phyloP scores from a whole-genome alignment of 1,139 yeast species.

The Geotrichum citri-aurantii region DNA sequence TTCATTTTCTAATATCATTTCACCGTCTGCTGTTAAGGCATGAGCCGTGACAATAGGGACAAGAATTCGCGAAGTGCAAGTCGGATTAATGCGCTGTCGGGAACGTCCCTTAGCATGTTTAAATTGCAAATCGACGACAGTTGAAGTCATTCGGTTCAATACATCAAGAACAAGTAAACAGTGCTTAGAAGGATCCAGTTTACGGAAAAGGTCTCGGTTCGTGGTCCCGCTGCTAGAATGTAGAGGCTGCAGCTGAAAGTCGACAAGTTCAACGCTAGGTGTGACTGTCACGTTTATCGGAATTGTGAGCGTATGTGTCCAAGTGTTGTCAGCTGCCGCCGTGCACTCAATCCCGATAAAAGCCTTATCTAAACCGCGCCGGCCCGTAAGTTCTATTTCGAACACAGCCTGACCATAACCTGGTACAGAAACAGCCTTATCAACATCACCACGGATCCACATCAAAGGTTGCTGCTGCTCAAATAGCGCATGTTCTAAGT shows the following conservation, averaged over 20 bases:
- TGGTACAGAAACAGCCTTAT: background rate
- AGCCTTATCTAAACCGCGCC: conserved; percentile 64
- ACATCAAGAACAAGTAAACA: background rate
- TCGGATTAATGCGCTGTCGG: background rate
- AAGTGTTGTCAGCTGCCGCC: conserved; percentile 25
- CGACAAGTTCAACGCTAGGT: background rate
- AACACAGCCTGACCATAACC: background rate
- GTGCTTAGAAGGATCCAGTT: background rate
- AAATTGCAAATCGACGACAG: background rate
- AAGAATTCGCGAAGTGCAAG: background rate
- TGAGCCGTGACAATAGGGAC: background rate
- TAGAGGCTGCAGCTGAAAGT: background rate
- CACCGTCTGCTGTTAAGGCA: background rate
- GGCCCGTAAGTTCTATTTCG: conserved; percentile 55
- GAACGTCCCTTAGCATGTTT: background rate
- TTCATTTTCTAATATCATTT: background rate
- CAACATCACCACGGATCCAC: background rate
- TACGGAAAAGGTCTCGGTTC: background rate
- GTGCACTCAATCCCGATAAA: conserved; percentile 65
- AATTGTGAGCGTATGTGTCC: conserved; percentile 51
- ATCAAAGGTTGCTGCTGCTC: background rate
- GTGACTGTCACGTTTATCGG: conserved; percentile 60
- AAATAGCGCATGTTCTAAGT: background rate
- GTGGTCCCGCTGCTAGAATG: background rate
- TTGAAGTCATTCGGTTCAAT: background rate